Percentiles rank a stretch among this genome's conserved stretches.
These are phyloP conservation scores for Cercospora sesami DNA, from an alignment of 2,329 filamentous ascomycete genomes.

Conservation along the genomic window DNA sequence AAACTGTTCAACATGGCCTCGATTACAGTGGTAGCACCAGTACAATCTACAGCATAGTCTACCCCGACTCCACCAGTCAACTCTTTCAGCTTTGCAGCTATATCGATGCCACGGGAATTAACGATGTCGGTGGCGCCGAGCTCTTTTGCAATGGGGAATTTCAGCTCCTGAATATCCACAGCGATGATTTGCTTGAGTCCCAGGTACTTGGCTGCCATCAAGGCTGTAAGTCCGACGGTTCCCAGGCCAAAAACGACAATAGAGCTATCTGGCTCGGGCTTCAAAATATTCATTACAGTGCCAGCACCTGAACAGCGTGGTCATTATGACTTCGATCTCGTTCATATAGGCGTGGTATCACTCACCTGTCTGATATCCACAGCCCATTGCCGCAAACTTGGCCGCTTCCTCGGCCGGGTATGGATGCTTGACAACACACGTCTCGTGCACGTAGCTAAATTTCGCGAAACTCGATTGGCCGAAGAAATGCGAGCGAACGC, in stretches of 20 bases:
- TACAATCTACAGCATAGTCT: constrained; percentile 25
- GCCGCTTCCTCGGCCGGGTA: background rate
- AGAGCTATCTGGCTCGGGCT: constrained; percentile 10
- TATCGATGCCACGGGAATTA: background rate
- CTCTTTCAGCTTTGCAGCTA: background rate
- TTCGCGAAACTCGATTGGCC: constrained; percentile 23
- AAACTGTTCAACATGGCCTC: constrained; percentile 23
- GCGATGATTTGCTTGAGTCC: constrained; percentile 27
- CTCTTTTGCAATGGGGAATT: background rate
- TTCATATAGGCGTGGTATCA: background rate
- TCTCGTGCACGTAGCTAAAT: constrained; percentile 25
- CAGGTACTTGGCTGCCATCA: constrained; percentile 28
- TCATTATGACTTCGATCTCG: background rate
- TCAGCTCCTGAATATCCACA: constrained; percentile 26
- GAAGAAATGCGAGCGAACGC: constrained; percentile 24
- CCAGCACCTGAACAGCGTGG: background rate
- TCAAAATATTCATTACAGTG: background rate
- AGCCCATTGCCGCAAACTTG: background rate
- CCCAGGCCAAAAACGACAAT: constrained; percentile 19
- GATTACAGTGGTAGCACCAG: constrained; percentile 24
- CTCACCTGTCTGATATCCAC: background rate
- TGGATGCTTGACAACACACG: background rate
- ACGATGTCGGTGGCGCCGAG: background rate
- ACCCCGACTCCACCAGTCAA: background rate
- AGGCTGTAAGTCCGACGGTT: constrained; percentile 25